Base-by-base conservation (phyloP, 345 rosid species). In the Aethionema arabicum region DNA sequence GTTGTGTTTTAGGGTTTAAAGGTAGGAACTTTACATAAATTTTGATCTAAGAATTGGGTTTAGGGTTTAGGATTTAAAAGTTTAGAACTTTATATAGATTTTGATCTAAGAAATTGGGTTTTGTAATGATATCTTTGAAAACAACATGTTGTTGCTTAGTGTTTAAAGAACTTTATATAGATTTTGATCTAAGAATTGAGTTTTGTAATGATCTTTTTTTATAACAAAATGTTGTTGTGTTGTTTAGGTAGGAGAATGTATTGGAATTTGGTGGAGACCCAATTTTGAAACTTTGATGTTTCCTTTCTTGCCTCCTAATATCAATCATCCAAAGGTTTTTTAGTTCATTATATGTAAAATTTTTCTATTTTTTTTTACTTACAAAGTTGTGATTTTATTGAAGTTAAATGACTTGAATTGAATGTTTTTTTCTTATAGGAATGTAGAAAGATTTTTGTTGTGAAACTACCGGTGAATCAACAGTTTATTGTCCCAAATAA, bases 211-310 rank as follows among this genome's bases (percentile, higher is more conserved):
- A 43, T 56, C 45, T 52, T 7, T 47, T 47, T 21, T 5, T 12
- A 47, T 60, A 39, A 46, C 9, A 33, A 37, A 13, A 8, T 70
- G 8, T 38, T 52, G 7, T 21, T 21, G 27, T 52, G 7, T 21
- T 21, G 27, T 21, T 21, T 12, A 92, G 96, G 77, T 87, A 11
- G 84, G 81, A 53, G 97, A 85, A 70, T 89, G 95, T 63, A 80
- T 89, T 51, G 96, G 95, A 4, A 82, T 75, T 82, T 89, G 96
- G 96, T 85, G 98, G 98, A 82, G 83, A 74, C 74, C 88, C 21
- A 90, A 85, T 66, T 89, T 89, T 55, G 95, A 89, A 75, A 72
- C 85, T 7, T 37, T 77, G 65, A 39, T 72, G 61, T 80, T 70
- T 72, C 96, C 95, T 3, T 78, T 79, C 76, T 66, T 81, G 72